These are phyloP conservation scores for Musa schizocarpa DNA, from an alignment of 176 grass and related monocot species.

Conservation along the genomic window DNA sequence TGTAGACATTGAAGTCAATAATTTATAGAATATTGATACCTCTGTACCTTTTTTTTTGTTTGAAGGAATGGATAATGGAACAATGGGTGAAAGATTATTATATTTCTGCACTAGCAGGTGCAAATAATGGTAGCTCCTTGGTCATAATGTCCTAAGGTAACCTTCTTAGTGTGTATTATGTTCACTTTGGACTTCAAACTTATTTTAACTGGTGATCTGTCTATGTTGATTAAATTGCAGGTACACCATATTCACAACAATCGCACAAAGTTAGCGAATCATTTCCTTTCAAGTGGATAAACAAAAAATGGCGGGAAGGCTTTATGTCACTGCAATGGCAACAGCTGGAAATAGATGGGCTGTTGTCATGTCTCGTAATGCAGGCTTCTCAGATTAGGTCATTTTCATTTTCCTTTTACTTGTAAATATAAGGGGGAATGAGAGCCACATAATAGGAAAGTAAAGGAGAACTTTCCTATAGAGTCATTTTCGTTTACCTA, in stretches of 20 bases:
- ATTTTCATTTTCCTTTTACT: background rate
- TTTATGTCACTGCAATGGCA: constrained; percentile 95
- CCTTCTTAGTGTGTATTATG: constrained; percentile 7
- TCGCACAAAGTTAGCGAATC: constrained; percentile 95
- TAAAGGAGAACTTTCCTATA: background rate
- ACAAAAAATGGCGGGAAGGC: constrained; percentile 95
- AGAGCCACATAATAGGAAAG: background rate
- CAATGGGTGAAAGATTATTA: constrained; percentile 97
- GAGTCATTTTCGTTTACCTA: background rate
- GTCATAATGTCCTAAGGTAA: constrained; percentile 97
- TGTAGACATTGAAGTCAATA: background rate
- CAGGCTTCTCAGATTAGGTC: constrained; percentile 90
- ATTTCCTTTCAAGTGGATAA: constrained; percentile 99
- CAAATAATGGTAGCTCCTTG: constrained; percentile 82
- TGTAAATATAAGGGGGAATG: background rate
- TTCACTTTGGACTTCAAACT: constrained; percentile 5
- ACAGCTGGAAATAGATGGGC: constrained; percentile 95
- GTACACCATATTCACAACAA: constrained; percentile 77
- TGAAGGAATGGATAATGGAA: constrained; percentile 99
- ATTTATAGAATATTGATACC: background rate
- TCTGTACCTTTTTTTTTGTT: constrained; percentile 20
- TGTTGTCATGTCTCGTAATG: constrained; percentile 89
- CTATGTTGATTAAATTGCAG: constrained; percentile 27
- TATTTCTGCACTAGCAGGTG: constrained; percentile 83
- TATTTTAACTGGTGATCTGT: background rate